Conservation (phyloP, 2,329 filamentous ascomycete species). For the Aureobasidium leucospermi region DNA sequence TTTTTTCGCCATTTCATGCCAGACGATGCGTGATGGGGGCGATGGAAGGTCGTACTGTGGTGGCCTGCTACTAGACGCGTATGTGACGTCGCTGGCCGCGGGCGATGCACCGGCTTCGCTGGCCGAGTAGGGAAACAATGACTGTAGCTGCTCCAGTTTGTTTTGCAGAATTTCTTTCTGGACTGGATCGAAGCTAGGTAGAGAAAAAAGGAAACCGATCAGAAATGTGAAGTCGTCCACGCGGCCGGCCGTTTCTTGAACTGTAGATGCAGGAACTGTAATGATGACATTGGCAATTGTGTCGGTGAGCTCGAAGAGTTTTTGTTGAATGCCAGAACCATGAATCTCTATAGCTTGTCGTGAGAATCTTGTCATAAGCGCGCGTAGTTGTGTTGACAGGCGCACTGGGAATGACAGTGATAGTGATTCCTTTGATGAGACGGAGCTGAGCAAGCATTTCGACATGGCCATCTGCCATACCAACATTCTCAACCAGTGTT, state of each 20-base stretch:
- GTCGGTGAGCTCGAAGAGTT: conserved; percentile 54
- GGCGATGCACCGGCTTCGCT: conserved; percentile 7
- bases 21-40: conserved; percentile 1
- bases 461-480: conserved; percentile 46
- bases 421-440: conserved; percentile 20
- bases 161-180: conserved; percentile 16
- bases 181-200: conserved; percentile 15
- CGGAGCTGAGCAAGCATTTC: conserved; percentile 37
- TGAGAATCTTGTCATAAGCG: conserved; percentile 36
- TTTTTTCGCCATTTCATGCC: conserved; percentile 13
- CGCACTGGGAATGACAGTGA: conserved; percentile 40
- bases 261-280: conserved; percentile 41
- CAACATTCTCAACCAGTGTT: conserved; percentile 43
- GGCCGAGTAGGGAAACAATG: conserved; percentile 13
- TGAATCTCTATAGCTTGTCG: conserved; percentile 46
- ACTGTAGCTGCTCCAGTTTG: conserved; percentile 17
- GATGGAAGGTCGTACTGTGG: conserved; percentile 7
- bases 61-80: neutral
- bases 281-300: conserved; percentile 53
- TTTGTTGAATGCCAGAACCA: conserved; percentile 50
- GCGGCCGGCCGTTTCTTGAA: conserved; percentile 40
- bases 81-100: conserved; percentile 1
- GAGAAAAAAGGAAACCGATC: conserved; percentile 16
- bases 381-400: conserved; percentile 37
- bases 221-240: conserved; percentile 43